Base-by-base conservation (phyloP, 805 yeast species). In the Starmerella geochares region DNA sequence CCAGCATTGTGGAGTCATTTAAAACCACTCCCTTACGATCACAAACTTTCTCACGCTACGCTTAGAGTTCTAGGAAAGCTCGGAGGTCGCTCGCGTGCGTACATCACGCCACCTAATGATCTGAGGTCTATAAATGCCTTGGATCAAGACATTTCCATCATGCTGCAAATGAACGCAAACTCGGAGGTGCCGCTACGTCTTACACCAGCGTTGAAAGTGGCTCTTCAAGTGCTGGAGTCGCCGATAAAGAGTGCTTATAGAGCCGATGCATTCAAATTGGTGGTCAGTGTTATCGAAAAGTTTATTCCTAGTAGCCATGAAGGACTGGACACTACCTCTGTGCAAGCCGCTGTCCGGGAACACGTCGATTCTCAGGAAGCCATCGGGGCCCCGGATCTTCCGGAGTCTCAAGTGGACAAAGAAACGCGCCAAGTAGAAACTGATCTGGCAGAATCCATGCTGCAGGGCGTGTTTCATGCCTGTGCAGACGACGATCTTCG, bases 1-100 rank as follows among this genome's bases (percentile, higher is more conserved):
- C 80, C 82, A 33, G 95, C 96, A 0, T 71, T 92, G 29, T 92
- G 96, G 90, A 81, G 78, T 54, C 92, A 90, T 58, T 67, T 92
- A 57, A 80, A 80, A 60, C 98, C 99, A 1, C 75, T 88, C 31
- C 97, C 99, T 0, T 87, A 86, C 63, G 86, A 84, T 57, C 97
- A 92, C 59, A 94, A 86, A 56, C 95, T 88, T 57, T 83, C 95
- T 16, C 98, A 92, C 63, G 86, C 95, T 0, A 88, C 97, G 0
- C 80, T 92, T 49, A 74, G 97, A 54, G 86, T 92, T 33, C 70
- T 92, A 46, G 98, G 99, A 46, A 92, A 94, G 63, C 70, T 92
- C 16, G 99, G 99, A 33, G 99, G 99, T 1, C 77, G 98, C 62
- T 92, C 92, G 60, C 80, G 96, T 58, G 80, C 82, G 47, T 86